phyloP scores from a whole-genome alignment of 2,329 filamentous ascomycete genomes.

The Fusarium longipes region DNA sequence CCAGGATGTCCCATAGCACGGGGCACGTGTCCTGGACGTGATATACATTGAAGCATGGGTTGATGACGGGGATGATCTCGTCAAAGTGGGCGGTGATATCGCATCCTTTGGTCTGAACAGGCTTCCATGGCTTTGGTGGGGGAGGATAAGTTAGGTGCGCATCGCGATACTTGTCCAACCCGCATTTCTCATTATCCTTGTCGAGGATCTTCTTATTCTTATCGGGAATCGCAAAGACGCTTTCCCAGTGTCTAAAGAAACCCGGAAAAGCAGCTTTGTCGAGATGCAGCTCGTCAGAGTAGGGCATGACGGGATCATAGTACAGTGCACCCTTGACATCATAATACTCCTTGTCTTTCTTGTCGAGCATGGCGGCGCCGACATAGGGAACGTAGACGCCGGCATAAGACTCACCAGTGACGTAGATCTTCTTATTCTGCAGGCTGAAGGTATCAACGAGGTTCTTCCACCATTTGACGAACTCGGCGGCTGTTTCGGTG shows the following conservation, averaged over 20 bases:
- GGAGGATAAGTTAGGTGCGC: slow-evolving; percentile 13
- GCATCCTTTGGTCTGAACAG: slow-evolving; percentile 15
- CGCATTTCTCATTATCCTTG: slow-evolving; percentile 19
- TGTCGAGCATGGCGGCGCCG: slow-evolving; percentile 14
- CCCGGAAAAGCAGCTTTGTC: slow-evolving; percentile 16
- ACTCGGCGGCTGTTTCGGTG: slow-evolving; percentile 10
- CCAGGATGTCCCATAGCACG: background rate
- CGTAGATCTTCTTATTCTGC: background rate
- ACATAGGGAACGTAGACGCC: slow-evolving; percentile 21
- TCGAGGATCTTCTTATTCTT: slow-evolving; percentile 28
- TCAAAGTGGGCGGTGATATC: slow-evolving; percentile 23
- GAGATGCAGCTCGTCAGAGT: slow-evolving; percentile 1
- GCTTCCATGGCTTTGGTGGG: slow-evolving; percentile 4
- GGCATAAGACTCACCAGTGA: slow-evolving; percentile 17
- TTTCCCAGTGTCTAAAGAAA: slow-evolving; percentile 19
- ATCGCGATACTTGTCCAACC: slow-evolving; percentile 17
- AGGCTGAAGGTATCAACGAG: slow-evolving; percentile 17
- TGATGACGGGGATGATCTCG: slow-evolving; percentile 3
- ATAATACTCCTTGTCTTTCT: slow-evolving; percentile 15
- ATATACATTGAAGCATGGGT: slow-evolving; percentile 20
- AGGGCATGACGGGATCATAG: slow-evolving; percentile 25
- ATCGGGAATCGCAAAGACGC: slow-evolving; percentile 19
- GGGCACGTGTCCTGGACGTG: slow-evolving; percentile 18
- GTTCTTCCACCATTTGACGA: slow-evolving; percentile 23
- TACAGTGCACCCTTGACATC: slow-evolving; percentile 16